Evolutionary conservation across 2,329 filamentous ascomycete genomes (phyloP), one percentile per base, ranked within the genome.

Genomic region (Sarocladium brachiariae): DNA sequence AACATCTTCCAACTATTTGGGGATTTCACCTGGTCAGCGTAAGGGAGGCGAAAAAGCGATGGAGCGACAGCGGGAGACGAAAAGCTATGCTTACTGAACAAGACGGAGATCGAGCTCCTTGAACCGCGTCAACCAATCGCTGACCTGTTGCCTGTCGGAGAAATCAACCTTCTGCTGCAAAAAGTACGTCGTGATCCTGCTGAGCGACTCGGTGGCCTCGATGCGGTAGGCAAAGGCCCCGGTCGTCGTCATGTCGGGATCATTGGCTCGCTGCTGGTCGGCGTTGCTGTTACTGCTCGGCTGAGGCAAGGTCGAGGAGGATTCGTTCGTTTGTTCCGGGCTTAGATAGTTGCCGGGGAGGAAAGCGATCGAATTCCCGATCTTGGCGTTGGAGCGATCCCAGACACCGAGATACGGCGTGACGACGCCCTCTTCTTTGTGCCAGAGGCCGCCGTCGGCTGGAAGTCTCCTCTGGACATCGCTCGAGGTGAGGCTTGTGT

Each of bases 141-240:
- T 60, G n/a, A 73, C 63, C 33, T 72, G 65, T 4, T 69, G 64
- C 0, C 64, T 61, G 49, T 71, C 63, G 4, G 57, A 54, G 9
- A 70, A 61, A 50, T 74, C 63, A 25, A 75, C 63, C 8, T 60
- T 59, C 49, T 74, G 70, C 41, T 71, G 70, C 0, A 75, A 59
- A 43, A 76, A 75, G 52, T 69, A 74, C 0, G 64, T 70, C 0
- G 64, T 73, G 1, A 75, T 69, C 0, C 66, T 64, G 41, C 69
- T 73, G 4, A 75, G 56, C 0, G 67, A 73, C 53, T 75, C 73
- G 0, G 71, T 73, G 0, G 72, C 71, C 51, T 75, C 72, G 9
- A 75, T 66, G 8, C 68, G 67, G 43, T 74, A 75, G 1, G 72
- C 71, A 52, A 74, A 74, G 0, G 70, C 70, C 0, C 73, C 73